Evolutionary conservation across 202 grass and related monocot species (phyloP).

Genomic region (Saccharum hybrid): DNA sequence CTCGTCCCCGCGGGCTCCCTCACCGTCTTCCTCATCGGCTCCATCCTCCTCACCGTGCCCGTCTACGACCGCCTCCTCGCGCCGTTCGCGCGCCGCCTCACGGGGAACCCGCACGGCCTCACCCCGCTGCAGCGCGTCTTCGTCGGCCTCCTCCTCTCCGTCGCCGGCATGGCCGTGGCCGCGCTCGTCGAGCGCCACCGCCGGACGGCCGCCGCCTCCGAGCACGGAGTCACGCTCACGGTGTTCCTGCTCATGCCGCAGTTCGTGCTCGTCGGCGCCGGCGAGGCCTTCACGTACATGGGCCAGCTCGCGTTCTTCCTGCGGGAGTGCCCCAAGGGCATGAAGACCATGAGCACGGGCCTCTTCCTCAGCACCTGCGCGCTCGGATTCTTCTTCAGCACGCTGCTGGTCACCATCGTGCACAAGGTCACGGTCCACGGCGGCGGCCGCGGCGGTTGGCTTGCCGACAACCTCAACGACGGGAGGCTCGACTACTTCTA

Average conservation of each 20-base stretch:
- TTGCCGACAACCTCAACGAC: constrained; percentile 59
- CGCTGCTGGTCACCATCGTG: constrained; percentile 60
- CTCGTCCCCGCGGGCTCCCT: constrained; percentile 61
- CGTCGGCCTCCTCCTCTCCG: constrained; percentile 63
- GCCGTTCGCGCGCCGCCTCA: constrained; percentile 48
- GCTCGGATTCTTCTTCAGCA: constrained; percentile 73
- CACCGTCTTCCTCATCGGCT: constrained; percentile 69
- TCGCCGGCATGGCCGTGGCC: constrained; percentile 53
- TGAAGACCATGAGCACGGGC: constrained; percentile 87
- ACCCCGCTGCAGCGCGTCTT: constrained; percentile 66
- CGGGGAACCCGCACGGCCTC: constrained; percentile 65
- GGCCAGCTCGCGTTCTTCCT: constrained; percentile 80
- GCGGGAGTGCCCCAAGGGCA: constrained; percentile 73
- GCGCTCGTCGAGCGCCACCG: constrained; percentile 58
- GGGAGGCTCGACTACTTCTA: constrained; percentile 79
- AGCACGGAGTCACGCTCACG: constrained; percentile 8
- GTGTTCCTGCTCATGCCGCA: constrained; percentile 76
- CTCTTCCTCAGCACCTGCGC: constrained; percentile 74
- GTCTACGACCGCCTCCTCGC: constrained; percentile 65
- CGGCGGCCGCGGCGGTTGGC: constrained; percentile 44
- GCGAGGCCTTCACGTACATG: constrained; percentile 77
- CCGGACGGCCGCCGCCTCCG: neutral
- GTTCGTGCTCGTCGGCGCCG: constrained; percentile 65
- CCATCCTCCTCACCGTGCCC: constrained; percentile 78
- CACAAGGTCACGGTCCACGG: constrained; percentile 49